These are phyloP conservation scores for Wolfiporia cocos DNA, from an alignment of 1,284 basidiomycete species.

Conservation along the genomic window DNA sequence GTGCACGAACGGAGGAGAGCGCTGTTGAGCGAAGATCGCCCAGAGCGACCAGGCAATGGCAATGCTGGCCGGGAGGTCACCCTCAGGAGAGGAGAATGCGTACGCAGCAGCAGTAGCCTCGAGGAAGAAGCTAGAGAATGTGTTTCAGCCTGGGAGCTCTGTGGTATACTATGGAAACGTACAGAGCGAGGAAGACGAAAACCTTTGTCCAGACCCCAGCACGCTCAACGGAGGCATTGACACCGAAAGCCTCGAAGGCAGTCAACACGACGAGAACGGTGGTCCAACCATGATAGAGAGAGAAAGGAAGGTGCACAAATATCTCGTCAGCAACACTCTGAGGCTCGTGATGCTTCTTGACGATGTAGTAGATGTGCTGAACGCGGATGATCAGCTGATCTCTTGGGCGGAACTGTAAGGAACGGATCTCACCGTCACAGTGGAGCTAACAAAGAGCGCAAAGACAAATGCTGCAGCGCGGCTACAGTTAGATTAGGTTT, in stretches of 20 bases:
- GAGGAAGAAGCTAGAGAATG: constrained; percentile 70
- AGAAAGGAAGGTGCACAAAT: constrained; percentile 84
- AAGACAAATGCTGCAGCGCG: constrained; percentile 66
- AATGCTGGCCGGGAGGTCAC: constrained; percentile 85
- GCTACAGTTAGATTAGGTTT: constrained; percentile 2
- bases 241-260: constrained; percentile 89
- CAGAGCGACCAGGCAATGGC: constrained; percentile 82
- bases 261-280: constrained; percentile 87
- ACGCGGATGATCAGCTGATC: constrained; percentile 15
- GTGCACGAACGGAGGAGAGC: constrained; percentile 61
- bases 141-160: neutral
- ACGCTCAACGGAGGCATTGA: constrained; percentile 55
- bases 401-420: neutral
- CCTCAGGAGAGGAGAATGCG: constrained; percentile 84
- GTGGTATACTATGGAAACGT: constrained; percentile 16
- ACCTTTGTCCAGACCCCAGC: constrained; percentile 90
- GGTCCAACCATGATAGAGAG: constrained; percentile 93
- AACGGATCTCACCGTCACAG: constrained; percentile 53
- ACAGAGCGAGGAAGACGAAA: constrained; percentile 88
- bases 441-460: constrained; percentile 77
- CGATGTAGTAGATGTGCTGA: constrained; percentile 84
- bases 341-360: constrained; percentile 79
- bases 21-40: constrained; percentile 77
- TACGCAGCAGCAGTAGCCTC: constrained; percentile 90
- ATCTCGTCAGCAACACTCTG: constrained; percentile 68